Conservation (phyloP, 768 basidiomycete species). For the Suillus fuscotomentosus region DNA sequence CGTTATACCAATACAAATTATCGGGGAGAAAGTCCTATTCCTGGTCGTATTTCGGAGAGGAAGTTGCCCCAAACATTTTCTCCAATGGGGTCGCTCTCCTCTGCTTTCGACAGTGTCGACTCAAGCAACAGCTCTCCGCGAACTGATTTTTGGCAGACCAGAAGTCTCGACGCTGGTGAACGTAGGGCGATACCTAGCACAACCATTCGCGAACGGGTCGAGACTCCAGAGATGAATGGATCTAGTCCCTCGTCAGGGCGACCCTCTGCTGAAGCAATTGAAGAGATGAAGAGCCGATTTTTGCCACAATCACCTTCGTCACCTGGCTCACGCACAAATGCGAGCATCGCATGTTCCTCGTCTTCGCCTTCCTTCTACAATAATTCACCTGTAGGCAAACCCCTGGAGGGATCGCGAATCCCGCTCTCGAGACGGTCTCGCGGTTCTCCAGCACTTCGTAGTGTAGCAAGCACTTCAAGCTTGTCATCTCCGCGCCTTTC, state of each 20-base stretch:
- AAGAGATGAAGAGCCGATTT: constrained; percentile 64
- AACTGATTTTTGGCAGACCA: background rate
- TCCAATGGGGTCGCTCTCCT: constrained; percentile 2
- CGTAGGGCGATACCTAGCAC: constrained; percentile 12
- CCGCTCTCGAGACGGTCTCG: constrained; percentile 24
- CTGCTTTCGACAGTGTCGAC: constrained; percentile 7
- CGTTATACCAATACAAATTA: constrained; percentile 16
- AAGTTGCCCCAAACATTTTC: constrained; percentile 15
- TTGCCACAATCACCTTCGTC: constrained; percentile 33
- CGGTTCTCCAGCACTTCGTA: constrained; percentile 27
- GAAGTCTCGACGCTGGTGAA: constrained; percentile 12
- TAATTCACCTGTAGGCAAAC: constrained; percentile 20
- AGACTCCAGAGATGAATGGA: constrained; percentile 14
- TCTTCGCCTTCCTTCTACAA: constrained; percentile 16
- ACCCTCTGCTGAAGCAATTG: constrained; percentile 50
- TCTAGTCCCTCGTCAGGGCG: constrained; percentile 9
- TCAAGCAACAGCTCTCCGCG: background rate
- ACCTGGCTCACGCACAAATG: constrained; percentile 18
- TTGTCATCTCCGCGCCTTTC: constrained; percentile 25
- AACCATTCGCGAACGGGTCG: constrained; percentile 12
- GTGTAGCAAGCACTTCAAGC: constrained; percentile 28
- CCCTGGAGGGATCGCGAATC: constrained; percentile 22
- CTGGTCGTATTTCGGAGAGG: constrained; percentile 22
- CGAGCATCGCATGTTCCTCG: constrained; percentile 11
- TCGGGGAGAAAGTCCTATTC: constrained; percentile 22